These are phyloP conservation scores for Keqinozyma sinolaborantium DNA, from an alignment of 1,139 yeast genomes.

Conservation along the genomic window DNA sequence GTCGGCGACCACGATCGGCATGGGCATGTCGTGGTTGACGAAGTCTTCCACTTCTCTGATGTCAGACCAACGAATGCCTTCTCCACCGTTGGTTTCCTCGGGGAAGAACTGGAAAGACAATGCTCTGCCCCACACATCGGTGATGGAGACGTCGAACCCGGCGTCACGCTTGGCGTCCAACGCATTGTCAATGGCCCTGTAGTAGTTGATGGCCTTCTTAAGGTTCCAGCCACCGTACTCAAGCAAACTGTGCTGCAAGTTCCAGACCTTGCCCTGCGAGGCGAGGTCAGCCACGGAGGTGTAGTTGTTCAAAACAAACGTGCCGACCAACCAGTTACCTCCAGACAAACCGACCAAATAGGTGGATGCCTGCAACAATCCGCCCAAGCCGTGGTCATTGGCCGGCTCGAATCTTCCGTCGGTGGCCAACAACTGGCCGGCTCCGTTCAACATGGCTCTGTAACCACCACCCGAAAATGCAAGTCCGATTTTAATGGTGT, in stretches of 20 bases:
- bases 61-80: conserved; percentile 63
- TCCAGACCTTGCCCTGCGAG: conserved; percentile 59
- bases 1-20: conserved; percentile 76
- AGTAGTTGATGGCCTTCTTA: conserved; percentile 53
- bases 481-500: conserved; percentile 36
- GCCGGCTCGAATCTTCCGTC: conserved; percentile 25
- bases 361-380: conserved; percentile 68
- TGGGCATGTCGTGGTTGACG: conserved; percentile 65
- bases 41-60: conserved; percentile 53
- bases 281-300: conserved; percentile 66
- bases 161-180: conserved; percentile 64
- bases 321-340: conserved; percentile 82
- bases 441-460: conserved; percentile 45
- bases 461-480: conserved; percentile 49
- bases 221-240: conserved; percentile 71
- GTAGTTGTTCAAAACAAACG: conserved; percentile 79
- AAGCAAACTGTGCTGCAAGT: conserved; percentile 58
- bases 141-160: conserved; percentile 72
- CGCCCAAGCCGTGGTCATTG: conserved; percentile 61
- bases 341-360: conserved; percentile 83
- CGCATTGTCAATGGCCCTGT: conserved; percentile 50
- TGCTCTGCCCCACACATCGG: conserved; percentile 95
- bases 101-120: conserved; percentile 74
- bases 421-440: conserved; percentile 41
- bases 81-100: conserved; percentile 52